These are phyloP conservation scores for Salix arbutifolia DNA, from an alignment of 345 rosid species.

Conservation along the genomic window DNA sequence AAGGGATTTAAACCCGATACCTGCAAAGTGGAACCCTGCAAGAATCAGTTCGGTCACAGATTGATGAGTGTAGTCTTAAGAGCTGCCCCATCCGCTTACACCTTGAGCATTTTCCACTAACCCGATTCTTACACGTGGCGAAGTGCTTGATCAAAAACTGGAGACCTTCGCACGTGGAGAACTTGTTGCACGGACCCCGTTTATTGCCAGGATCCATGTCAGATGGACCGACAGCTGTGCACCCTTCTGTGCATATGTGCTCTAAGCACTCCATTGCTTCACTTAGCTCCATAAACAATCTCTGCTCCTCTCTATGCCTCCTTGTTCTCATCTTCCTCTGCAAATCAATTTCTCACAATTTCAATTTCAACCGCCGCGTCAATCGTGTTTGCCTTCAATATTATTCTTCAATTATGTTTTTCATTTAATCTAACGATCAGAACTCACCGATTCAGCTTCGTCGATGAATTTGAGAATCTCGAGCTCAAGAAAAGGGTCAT, in stretches of 20 bases:
- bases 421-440: neutral
- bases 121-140: slow-evolving; percentile 55
- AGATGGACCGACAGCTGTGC: slow-evolving; percentile 63
- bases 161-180: slow-evolving; percentile 64
- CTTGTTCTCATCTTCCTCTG: slow-evolving; percentile 73
- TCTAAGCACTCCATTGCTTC: slow-evolving; percentile 88
- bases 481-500: slow-evolving; percentile 73
- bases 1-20: slow-evolving; percentile 26
- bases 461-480: slow-evolving; percentile 78
- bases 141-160: slow-evolving; percentile 72
- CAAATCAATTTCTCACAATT: neutral
- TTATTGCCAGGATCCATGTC: slow-evolving; percentile 27
- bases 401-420: neutral
- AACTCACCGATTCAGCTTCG: slow-evolving; percentile 57
- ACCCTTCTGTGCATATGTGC: slow-evolving; percentile 86
- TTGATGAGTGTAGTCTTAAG: slow-evolving; percentile 68
- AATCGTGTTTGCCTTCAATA: neutral
- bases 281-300: slow-evolving; percentile 54
- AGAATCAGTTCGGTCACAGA: slow-evolving; percentile 54
- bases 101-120: slow-evolving; percentile 56
- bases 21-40: slow-evolving; percentile 93
- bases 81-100: slow-evolving; percentile 92
- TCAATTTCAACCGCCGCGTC: neutral
- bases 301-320: slow-evolving; percentile 47
- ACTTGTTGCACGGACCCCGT: slow-evolving; percentile 48